Conservation (phyloP, 2,329 filamentous ascomycete genomes). For the Penicillium hordei region DNA sequence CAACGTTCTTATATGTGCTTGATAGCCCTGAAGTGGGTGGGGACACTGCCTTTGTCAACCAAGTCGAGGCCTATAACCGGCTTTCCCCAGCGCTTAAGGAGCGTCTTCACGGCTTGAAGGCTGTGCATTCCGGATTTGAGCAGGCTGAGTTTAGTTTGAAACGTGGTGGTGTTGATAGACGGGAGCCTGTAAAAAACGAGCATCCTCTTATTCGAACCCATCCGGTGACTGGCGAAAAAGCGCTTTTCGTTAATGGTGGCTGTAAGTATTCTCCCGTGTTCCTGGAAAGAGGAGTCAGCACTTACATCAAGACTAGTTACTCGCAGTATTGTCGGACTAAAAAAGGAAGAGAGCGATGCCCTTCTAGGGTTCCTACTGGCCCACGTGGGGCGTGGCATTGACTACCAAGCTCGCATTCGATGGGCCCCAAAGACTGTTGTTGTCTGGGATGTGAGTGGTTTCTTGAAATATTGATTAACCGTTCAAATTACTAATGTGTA, state of each 20-base stretch:
- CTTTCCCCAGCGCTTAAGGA: conserved; percentile 74
- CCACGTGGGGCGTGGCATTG: conserved; percentile 24
- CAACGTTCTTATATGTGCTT: conserved; percentile 80
- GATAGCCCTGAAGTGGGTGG: conserved; percentile 75
- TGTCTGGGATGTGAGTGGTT: conserved; percentile 41
- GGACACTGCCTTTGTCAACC: conserved; percentile 77
- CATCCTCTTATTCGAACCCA: conserved; percentile 66
- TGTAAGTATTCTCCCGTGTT: conserved; percentile 13
- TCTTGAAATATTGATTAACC: conserved; percentile 34
- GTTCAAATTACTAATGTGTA: conserved; percentile 21
- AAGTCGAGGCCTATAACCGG: conserved; percentile 74
- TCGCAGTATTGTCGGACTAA: conserved; percentile 44
- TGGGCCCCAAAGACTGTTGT: conserved; percentile 31
- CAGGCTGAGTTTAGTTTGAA: conserved; percentile 67
- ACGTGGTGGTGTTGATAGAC: conserved; percentile 65
- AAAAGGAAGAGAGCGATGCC: conserved; percentile 44
- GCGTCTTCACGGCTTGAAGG: conserved; percentile 73
- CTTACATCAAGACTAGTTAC: conserved; percentile 34
- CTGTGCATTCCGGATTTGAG: conserved; percentile 76
- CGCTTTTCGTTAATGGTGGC: conserved; percentile 40
- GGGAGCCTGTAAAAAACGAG: conserved; percentile 69
- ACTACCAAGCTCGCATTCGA: conserved; percentile 27
- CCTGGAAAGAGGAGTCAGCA: not conserved
- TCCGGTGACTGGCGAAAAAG: conserved; percentile 35
- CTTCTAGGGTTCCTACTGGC: conserved; percentile 32